phyloP scores from a whole-genome alignment of 2,329 filamentous ascomycete genomes.

The Truncatella angustata region DNA sequence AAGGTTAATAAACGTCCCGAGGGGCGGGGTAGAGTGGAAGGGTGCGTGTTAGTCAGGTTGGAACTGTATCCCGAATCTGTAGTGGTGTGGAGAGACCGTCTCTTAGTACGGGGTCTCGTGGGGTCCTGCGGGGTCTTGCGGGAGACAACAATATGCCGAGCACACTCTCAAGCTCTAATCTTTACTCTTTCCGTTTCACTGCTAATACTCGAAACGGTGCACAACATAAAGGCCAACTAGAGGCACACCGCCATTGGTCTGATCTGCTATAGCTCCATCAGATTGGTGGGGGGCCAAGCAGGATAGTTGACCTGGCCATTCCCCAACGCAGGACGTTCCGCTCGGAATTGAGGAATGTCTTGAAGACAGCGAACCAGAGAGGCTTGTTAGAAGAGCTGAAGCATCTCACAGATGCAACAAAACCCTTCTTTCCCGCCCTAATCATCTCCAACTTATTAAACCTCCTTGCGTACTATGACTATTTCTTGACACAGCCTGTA shows the following conservation, averaged over 20 bases:
- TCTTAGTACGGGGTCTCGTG: not conserved
- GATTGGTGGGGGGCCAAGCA: not conserved
- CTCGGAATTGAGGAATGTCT: not conserved
- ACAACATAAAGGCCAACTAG: not conserved
- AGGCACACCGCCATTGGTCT: not conserved
- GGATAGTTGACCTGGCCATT: not conserved
- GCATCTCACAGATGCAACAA: too few relatives aligned
- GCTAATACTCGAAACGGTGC: not conserved
- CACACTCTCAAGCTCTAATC: not conserved
- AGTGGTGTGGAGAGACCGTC: not conserved
- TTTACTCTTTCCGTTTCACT: not conserved
- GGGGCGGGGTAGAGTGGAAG: not conserved
- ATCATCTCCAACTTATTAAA: too few relatives aligned
- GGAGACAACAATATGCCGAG: constrained; percentile 3
- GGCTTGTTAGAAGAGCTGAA: too few relatives aligned
- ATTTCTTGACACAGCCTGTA: not conserved
- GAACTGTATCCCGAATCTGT: not conserved
- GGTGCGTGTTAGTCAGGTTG: too few relatives aligned
- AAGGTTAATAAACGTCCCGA: not conserved
- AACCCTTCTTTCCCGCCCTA: too few relatives aligned
- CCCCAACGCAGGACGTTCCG: not conserved
- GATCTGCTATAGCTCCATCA: not conserved
- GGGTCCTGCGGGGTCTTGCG: too few relatives aligned
- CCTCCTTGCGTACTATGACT: too few relatives aligned
- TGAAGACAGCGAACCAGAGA: too few relatives aligned